Evolutionary conservation across 192 early-diverging fungal genomes (phyloP).

Genomic region (Coemansia sp.): DNA sequence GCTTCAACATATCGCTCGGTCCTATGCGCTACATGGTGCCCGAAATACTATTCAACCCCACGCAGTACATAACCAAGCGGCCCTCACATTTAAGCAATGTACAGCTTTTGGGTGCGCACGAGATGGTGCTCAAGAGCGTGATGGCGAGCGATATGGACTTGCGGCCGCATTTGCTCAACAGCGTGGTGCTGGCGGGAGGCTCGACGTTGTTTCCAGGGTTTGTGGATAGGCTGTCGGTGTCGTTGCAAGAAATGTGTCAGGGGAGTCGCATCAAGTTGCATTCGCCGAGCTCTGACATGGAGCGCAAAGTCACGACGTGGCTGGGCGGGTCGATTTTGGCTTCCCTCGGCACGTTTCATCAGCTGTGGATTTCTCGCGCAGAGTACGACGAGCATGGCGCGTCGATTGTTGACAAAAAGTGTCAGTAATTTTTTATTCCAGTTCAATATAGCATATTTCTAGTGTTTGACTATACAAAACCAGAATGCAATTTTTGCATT

Average conservation of each 20-base stretch:
- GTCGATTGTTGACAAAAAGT: conserved; percentile 83
- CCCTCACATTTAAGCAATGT: conserved; percentile 18
- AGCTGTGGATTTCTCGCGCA: conserved; percentile 95
- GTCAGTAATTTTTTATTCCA: conserved; percentile 49
- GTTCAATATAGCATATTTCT: too few relatives aligned
- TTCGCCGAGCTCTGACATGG: conserved; percentile 70
- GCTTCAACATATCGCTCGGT: conserved; percentile 83
- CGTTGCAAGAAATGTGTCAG: conserved; percentile 30
- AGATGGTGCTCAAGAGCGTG: conserved; percentile 73
- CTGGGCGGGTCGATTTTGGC: conserved; percentile 94
- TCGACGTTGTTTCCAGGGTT: conserved; percentile 85
- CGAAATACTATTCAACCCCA: conserved; percentile 85
- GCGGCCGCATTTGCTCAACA: conserved; percentile 73
- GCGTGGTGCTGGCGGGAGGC: conserved; percentile 88
- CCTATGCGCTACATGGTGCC: conserved; percentile 75
- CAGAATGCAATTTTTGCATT: too few relatives aligned
- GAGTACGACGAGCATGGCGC: conserved; percentile 92
- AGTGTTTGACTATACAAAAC: too few relatives aligned
- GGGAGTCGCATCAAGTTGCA: conserved; percentile 75
- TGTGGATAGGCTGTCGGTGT: conserved; percentile 66
- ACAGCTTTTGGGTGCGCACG: conserved; percentile 59
- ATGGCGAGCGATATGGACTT: conserved; percentile 82
- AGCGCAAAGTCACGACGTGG: conserved; percentile 94
- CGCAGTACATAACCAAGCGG: conserved; percentile 53
- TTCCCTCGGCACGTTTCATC: conserved; percentile 95